Evolutionary conservation across 768 basidiomycete species (phyloP).

Genomic region (Kwoniella sp.): DNA sequence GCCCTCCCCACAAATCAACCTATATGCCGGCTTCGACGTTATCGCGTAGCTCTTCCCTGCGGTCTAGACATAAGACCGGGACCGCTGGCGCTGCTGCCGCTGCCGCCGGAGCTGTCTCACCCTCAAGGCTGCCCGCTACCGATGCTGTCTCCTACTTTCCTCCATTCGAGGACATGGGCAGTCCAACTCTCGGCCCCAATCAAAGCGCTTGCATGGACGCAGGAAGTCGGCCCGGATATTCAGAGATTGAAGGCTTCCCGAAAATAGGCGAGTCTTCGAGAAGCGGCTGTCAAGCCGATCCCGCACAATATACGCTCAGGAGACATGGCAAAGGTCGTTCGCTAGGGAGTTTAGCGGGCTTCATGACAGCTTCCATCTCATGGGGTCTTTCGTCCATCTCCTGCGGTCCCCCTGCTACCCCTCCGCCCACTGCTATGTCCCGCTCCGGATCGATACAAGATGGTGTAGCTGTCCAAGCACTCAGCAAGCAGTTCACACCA

Average conservation of each 20-base stretch:
- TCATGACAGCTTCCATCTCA: slow-evolving; percentile 29
- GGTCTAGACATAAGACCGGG: slow-evolving; percentile 1
- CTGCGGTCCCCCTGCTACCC: not conserved
- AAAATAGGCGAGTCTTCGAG: slow-evolving; percentile 1
- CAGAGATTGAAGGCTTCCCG: not conserved
- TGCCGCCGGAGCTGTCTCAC: slow-evolving; percentile 20
- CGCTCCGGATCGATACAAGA: slow-evolving; percentile 7
- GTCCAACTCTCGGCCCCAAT: not conserved
- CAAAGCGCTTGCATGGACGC: not conserved
- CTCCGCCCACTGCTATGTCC: slow-evolving; percentile 1
- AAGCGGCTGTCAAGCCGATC: not conserved
- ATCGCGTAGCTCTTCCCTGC: slow-evolving; percentile 13
- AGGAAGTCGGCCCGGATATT: not conserved
- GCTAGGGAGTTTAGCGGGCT: slow-evolving; percentile 36
- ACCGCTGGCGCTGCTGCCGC: not conserved
- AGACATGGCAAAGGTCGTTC: slow-evolving; percentile 32
- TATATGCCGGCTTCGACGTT: not conserved
- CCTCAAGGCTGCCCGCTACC: slow-evolving; percentile 36
- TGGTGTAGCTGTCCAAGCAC: slow-evolving; percentile 26
- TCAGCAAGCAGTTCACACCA: slow-evolving; percentile 27
- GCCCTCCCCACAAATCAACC: not conserved
- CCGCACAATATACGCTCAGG: not conserved
- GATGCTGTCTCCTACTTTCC: slow-evolving; percentile 45
- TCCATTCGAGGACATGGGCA: slow-evolving; percentile 43
- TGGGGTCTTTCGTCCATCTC: slow-evolving; percentile 17